phyloP scores from a whole-genome alignment of 1,284 basidiomycete species.

The Pseudozyma flocculosa region DNA sequence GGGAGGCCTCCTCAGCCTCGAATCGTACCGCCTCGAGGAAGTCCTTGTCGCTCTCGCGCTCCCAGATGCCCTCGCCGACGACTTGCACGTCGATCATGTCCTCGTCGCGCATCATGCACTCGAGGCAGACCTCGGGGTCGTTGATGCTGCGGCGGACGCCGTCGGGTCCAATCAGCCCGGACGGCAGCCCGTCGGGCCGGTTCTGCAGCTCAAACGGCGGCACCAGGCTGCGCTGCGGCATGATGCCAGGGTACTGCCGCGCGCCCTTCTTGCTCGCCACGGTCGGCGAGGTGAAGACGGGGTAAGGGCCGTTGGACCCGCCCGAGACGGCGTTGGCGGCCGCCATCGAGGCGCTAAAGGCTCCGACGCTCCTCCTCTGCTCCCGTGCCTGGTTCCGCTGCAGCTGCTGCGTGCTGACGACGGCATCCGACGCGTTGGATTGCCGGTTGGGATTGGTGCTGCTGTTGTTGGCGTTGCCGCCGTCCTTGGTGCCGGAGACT shows the following conservation, averaged over 20 bases:
- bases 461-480: no score
- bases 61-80: conserved; percentile 82
- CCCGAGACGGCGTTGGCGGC: conserved; percentile 36
- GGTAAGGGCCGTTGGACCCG: conserved; percentile 51
- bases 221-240: conserved; percentile 52
- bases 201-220: conserved; percentile 57
- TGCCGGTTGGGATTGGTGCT: no score
- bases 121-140: conserved; percentile 79
- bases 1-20: conserved; percentile 62
- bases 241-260: conserved; percentile 48
- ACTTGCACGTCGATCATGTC: conserved; percentile 97
- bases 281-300: conserved; percentile 36
- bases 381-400: conserved; percentile 44
- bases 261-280: conserved; percentile 17
- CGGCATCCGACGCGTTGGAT: neutral
- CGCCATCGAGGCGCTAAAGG: conserved; percentile 46
- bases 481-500: neutral
- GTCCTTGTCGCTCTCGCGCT: conserved; percentile 78
- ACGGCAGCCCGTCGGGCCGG: conserved; percentile 49
- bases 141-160: conserved; percentile 48
- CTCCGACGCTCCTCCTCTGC: conserved; percentile 45
- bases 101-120: conserved; percentile 98
- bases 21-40: conserved; percentile 76
- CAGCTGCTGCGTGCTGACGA: conserved; percentile 48
- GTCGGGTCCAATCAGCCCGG: conserved; percentile 47